Base-by-base conservation (phyloP, 2,329 filamentous ascomycete genomes). In the Aureobasidium sp. region DNA sequence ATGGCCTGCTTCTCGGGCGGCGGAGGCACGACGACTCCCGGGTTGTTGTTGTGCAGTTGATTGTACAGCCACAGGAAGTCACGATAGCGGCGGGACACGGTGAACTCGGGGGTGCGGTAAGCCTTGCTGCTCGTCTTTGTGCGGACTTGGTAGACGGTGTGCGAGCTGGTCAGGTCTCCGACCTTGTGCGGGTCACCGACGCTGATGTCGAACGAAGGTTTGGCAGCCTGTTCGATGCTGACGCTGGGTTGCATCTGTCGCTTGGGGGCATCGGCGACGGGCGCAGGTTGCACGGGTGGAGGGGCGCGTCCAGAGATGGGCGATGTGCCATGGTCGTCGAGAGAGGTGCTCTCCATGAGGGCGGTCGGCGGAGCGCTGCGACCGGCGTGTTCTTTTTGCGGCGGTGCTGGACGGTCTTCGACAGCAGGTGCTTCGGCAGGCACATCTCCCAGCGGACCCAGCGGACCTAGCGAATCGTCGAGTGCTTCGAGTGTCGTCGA, bases 61-160 rank as follows among this genome's bases (percentile, higher is more conserved):
- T 85, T 96, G 70, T 98, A 98, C 24, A 98, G 82, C 93, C 93
- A 98, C 50, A 98, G 75, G 68, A 98, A 98, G 71, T 98, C 93
- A 55, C 90, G 85, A 70, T 97, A 98, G 65, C 93, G 83, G 62
- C 93, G 81, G 64, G 90, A 95, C 61, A 98, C 93, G 54, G 89
- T 85, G 64, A 98, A 97, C 65, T 95, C 90, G 49, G 88, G 78
- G 64, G 91, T 86, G 66, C 87, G 88, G 71, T 97, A 98, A 48
- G 90, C 93, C 74, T 96, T 96, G 32, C 91, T 97, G 1, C 89
- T 88, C 11, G 93, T 98, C 87, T 86, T 93, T 55, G 93, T 98
- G 64, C 87, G 81, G 59, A 98, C 93, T 63, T 89, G 89, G 72
- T 98, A 98, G 42, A 97, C 93, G 59, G 95, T 98, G 70, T 98